Base-by-base conservation (phyloP, 192 early-diverging fungal genomes). In the Piromyces finnis region DNA sequence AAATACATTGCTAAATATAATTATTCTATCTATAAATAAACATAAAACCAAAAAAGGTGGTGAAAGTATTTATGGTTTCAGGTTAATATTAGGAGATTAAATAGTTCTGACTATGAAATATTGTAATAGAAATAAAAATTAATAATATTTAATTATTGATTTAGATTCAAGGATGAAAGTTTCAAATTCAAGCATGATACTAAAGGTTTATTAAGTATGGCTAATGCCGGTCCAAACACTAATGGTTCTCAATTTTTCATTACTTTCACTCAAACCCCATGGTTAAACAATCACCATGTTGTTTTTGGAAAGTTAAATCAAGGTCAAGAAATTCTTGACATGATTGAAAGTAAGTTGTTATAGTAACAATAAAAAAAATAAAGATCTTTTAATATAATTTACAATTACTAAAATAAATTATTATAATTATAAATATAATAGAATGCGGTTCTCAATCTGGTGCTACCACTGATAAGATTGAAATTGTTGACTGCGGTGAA, bases 241-340 rank as follows among this genome's bases (percentile, higher is more conserved):
- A 94, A 95, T 80, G 94, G 94, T 30, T 94, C 93, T 77, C 94
- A 95, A 86, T 94, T 94, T 85, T 94, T 94, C 77, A 90, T 94
- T 78, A 93, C 91, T 29, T 93, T 92, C n/a, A 89, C 89, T 9
- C 83, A 85, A 29, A 92, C 92, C 26, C 88, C 92, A 95, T 79
- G 89, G 86, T 79, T 89, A 68, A 68, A 68, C 26, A n/a, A n/a
- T 11, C 51, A 79, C 79, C 93, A 94, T 79, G 93, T 94, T 27
- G 91, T 94, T 1, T 94, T 94, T 85, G 93, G 93, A 80, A 87
- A 87, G 36, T 93, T 94, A 6, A 79, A 18, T 68, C 26, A 26
- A n/a, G 51, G 51, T 68, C 17, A 68, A 68, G 51, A 68, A 68
- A 68, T 68, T n/a, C 51, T 68, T 68, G 51, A 68, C 9, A 68